Evolutionary conservation across 2,329 filamentous ascomycete species (phyloP), one percentile per base, ranked within the genome.

Genomic region (Fusarium sp.): DNA sequence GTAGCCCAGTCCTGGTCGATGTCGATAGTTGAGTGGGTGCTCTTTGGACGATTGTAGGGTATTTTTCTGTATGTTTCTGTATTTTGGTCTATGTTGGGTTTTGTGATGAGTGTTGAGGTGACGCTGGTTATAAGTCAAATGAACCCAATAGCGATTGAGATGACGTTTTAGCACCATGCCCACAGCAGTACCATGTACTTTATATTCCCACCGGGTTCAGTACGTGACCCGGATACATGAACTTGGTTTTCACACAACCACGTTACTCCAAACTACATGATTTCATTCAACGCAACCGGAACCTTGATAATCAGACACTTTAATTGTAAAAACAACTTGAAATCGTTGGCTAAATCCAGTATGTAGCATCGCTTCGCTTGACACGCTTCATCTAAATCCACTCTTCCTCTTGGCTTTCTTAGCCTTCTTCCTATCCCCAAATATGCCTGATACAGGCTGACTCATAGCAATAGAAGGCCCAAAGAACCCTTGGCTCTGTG

Each of bases 341-440:
- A 44, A 32, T n/a, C 23, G 9, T 9, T 38, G 29, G 4, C 36
- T 55, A 50, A 60, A 39, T 35, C 50, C 23, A 33, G 38, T 25
- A 19, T 35, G 32, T n/a, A 19, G 29, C 13, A 17, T 43, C 46
- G 15, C 33, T 48, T 49, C 31, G 21, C 46, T 42, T 51, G 11
- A 25, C 23, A 6, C 27, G n/a, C 25, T 53, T 61, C 49, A 76
- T 63, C 74, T 74, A 52, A 81, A 80, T 1, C 78, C 78, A 9
- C 72, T 75, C 68, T 72, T 77, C 67, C 74, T 77, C 71, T 79
- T 80, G 14, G 62, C 56, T 67, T 80, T 82, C 71, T 80, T 80
- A 49, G 71, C 75, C 59, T 71, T 74, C 56, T 73, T 75, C 45
- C 80, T 73, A 61, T 76, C 76, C 23, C 81, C 81, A 76, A 81